phyloP scores from a whole-genome alignment of 106 monocot genomes.

The Acorus calamus region DNA sequence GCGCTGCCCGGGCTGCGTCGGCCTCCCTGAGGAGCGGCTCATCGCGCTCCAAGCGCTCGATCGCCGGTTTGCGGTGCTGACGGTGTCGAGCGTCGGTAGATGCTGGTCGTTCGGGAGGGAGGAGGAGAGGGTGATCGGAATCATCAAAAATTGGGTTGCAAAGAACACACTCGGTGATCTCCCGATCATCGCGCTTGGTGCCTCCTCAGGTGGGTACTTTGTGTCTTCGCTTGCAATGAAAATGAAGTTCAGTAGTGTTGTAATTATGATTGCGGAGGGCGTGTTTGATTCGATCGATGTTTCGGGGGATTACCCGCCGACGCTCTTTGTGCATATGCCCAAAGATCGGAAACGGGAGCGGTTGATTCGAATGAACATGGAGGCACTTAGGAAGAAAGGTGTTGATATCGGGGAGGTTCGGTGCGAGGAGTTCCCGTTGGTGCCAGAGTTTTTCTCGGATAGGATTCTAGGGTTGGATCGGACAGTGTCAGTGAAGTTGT shows the following conservation, averaged over 20 bases:
- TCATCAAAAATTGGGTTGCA: slow-evolving; percentile 45
- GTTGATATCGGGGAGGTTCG: slow-evolving; percentile 60
- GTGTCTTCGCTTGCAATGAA: slow-evolving; percentile 65
- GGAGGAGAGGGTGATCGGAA: slow-evolving; percentile 29
- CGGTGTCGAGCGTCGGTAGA: slow-evolving; percentile 48
- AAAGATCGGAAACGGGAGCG: slow-evolving; percentile 43
- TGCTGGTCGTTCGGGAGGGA: slow-evolving; percentile 80
- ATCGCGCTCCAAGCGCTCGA: slow-evolving; percentile 56
- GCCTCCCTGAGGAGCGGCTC: slow-evolving; percentile 67
- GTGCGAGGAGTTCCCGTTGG: slow-evolving; percentile 62
- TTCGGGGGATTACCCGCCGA: slow-evolving; percentile 46
- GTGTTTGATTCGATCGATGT: slow-evolving; percentile 36
- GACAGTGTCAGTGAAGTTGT: slow-evolving; percentile 38
- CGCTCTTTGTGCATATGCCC: slow-evolving; percentile 89
- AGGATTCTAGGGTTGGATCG: slow-evolving; percentile 56
- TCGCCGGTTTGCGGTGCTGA: slow-evolving; percentile 42
- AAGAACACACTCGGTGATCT: slow-evolving; percentile 44
- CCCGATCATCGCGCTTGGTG: slow-evolving; percentile 56
- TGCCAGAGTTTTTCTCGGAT: slow-evolving; percentile 51
- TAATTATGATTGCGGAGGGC: slow-evolving; percentile 83
- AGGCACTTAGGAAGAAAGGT: slow-evolving; percentile 40
- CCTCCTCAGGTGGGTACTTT: slow-evolving; percentile 87
- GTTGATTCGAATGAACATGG: slow-evolving; percentile 44
- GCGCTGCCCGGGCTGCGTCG: slow-evolving; percentile 60
- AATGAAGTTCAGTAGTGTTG: slow-evolving; percentile 57